Evolutionary conservation across 2,329 filamentous ascomycete genomes (phyloP).

Genomic region (Plenodomus tracheiphilus): DNA sequence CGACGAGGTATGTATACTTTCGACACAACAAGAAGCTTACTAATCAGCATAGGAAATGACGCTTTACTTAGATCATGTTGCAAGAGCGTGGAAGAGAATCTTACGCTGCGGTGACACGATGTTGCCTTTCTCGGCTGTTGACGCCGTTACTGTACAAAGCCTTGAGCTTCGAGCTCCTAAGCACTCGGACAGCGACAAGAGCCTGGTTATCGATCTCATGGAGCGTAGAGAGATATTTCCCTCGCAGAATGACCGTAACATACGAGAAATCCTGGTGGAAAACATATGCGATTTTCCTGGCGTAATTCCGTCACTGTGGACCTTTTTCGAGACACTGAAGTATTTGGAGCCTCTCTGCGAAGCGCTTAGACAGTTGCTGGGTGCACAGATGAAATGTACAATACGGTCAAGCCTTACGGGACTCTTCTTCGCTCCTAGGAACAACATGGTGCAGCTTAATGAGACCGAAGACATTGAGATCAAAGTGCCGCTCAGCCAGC

Average conservation of each 20-base stretch:
- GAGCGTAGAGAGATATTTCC: conserved; percentile 10
- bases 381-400: conserved; percentile 9
- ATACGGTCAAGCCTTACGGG: conserved; percentile 12
- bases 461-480: conserved; percentile 7
- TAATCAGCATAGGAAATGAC: conserved; percentile 17
- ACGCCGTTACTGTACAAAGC: conserved; percentile 8
- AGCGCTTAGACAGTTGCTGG: conserved; percentile 13
- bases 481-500: conserved; percentile 2
- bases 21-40: not conserved
- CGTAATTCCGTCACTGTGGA: conserved; percentile 12
- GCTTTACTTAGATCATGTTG: conserved; percentile 15
- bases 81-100: conserved; percentile 9
- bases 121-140: conserved; percentile 7
- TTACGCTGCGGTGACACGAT: conserved; percentile 6
- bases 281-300: conserved; percentile 9
- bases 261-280: conserved; percentile 3
- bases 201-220: conserved; percentile 7
- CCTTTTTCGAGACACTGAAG: conserved; percentile 22
- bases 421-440: conserved; percentile 8
- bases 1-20: conserved; percentile 14
- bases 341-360: conserved; percentile 17
- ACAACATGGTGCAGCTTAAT: conserved; percentile 8
- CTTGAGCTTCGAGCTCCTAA: conserved; percentile 11
- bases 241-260: conserved; percentile 1
- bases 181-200: conserved; percentile 7